These are phyloP conservation scores for Taphrina pruni DNA, from an alignment of 1,139 yeast species.

Conservation along the genomic window DNA sequence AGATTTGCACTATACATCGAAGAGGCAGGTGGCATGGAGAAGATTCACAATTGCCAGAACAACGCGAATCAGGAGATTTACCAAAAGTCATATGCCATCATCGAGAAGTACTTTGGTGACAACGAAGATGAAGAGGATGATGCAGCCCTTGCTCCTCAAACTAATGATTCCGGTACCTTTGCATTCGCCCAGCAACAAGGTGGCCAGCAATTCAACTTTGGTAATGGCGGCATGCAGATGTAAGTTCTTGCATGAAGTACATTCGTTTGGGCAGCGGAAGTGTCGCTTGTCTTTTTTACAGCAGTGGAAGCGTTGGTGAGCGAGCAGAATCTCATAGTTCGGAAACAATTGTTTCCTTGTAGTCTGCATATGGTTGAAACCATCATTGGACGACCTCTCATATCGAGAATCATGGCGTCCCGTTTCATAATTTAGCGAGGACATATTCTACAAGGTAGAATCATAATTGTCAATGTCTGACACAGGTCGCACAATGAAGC, in stretches of 20 bases:
- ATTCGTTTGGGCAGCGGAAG: background rate
- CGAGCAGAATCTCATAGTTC: conserved; percentile 4
- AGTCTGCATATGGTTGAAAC: conserved; percentile 1
- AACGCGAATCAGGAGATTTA: conserved; percentile 91
- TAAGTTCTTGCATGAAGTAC: conserved; percentile 5
- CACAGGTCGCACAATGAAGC: background rate
- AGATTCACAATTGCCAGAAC: conserved; percentile 89
- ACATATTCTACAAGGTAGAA: conserved; percentile 24
- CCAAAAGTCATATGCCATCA: conserved; percentile 85
- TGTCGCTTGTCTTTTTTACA: conserved; percentile 8
- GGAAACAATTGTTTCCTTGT: conserved; percentile 10
- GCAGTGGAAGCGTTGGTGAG: conserved; percentile 7
- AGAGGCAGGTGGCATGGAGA: conserved; percentile 98
- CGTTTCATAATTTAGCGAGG: background rate
- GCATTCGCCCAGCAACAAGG: conserved; percentile 65
- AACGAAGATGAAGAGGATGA: conserved; percentile 77
- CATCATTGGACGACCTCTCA: conserved; percentile 3
- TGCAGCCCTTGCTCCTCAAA: conserved; percentile 77
- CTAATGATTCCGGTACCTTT: conserved; percentile 72
- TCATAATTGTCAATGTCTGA: conserved; percentile 3
- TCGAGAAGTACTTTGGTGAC: conserved; percentile 87
- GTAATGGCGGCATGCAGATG: conserved; percentile 40
- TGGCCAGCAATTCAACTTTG: conserved; percentile 38
- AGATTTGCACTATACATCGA: conserved; percentile 90
- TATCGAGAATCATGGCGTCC: conserved; percentile 22